Base-by-base conservation (phyloP, 1,284 basidiomycete species). In the Uromyces viciae-fabae region DNA sequence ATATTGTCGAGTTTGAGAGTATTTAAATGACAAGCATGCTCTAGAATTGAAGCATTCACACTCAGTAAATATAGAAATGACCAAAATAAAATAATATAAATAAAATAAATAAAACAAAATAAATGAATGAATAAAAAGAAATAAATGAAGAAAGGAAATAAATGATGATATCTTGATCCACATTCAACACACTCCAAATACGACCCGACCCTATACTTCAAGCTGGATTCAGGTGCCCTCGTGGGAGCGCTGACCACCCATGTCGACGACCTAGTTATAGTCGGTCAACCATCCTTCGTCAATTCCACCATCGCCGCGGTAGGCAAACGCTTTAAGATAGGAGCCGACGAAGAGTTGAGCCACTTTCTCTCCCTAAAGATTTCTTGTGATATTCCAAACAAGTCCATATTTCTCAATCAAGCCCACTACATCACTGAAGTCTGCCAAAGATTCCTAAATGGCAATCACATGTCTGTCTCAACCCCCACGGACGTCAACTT, bases 141-240 rank as follows among this genome's bases (percentile, higher is more conserved):
- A 49, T 49, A 49, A 49, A 49, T 11, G 11, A 49, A 49, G 22
- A 49, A 11, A 49, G 22, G 22, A 49, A 11, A 49, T 11, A 49
- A 49, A 49, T 11, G 46, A 49, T 49, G 46, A 49, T 49, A 49
- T 49, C 46, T 22, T 49, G 46, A 22, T 11, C 22, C 46, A 11
- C 22, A 49, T 49, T 49, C 46, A 49, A n/a, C n/a, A 2, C 28
- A 60, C 25, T 68, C 64, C 22, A 22, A 3, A 7, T 68, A 68
- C n/a, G 33, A 68, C 64, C 64, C 64, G 2, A 68, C 64, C 4
- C 33, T 68, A 9, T 68, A 68, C 42, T 68, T 68, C 64, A 40
- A 46, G 19, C 25, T 68, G 15, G 3, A 2, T 31, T 15, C 36
- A 2, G 64, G 64, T 3, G 3, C 33, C 33, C 64, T 68, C 3